A percentile compares a stretch with the other conserved stretches of the same genome.
phyloP scores from a whole-genome alignment of 345 rosid species.

The Lepidium aucheri region DNA sequence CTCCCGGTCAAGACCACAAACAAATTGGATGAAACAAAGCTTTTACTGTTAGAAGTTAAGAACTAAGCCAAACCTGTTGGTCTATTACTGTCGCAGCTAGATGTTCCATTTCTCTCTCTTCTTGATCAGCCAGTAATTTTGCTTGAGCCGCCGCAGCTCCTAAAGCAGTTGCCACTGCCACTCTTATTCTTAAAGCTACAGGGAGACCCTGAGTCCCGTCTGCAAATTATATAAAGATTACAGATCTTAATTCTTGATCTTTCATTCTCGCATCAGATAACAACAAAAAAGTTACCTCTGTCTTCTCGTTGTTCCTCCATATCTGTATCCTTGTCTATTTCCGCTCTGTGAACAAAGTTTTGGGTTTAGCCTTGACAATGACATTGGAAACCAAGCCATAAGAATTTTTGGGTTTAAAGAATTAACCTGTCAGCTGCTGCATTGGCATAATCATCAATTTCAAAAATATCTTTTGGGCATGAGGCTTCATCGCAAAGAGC shows the following conservation, averaged over 20 bases:
- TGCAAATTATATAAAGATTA: conserved; percentile 18
- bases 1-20: neutral
- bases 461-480: conserved; percentile 66
- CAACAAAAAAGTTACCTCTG: conserved; percentile 14
- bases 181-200: conserved; percentile 55
- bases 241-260: neutral
- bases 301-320: conserved; percentile 28
- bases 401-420: neutral
- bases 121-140: conserved; percentile 77
- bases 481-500: conserved; percentile 69
- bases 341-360: conserved; percentile 30
- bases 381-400: neutral
- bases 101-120: conserved; percentile 66
- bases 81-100: conserved; percentile 54
- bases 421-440: conserved; percentile 37
- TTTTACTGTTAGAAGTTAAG: neutral
- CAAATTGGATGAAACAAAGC: neutral
- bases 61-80: conserved; percentile 59
- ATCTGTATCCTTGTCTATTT: conserved; percentile 35
- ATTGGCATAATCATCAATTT: conserved; percentile 23
- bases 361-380: neutral
- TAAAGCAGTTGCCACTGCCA: conserved; percentile 65
- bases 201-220: conserved; percentile 43
- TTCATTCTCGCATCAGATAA: neutral
- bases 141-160: conserved; percentile 83